Conservation (phyloP, 2,329 filamentous ascomycete species). For the Diaporthe nobilis region DNA sequence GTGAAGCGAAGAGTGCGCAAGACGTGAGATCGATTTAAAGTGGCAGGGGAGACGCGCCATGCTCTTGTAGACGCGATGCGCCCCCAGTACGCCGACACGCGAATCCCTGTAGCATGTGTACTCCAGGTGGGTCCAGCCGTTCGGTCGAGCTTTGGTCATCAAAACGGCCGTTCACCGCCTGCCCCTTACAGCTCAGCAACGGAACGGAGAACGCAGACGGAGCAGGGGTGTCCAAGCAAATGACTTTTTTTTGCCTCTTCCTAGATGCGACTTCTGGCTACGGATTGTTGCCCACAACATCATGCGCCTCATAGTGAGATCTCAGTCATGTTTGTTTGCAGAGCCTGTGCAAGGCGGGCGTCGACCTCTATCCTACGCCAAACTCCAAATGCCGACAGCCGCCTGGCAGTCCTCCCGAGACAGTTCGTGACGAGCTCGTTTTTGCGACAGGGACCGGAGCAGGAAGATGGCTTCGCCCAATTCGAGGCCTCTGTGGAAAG, state of each 20-base stretch:
- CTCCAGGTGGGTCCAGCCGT: slow-evolving; percentile 17
- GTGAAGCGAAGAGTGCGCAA: slow-evolving; percentile 31
- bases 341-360: slow-evolving; percentile 52
- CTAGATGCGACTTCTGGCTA: background rate
- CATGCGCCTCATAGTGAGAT: slow-evolving; percentile 12
- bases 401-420: slow-evolving; percentile 37
- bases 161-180: slow-evolving; percentile 30
- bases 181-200: background rate
- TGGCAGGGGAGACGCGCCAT: slow-evolving; percentile 40
- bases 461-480: slow-evolving; percentile 30
- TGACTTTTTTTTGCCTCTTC: slow-evolving; percentile 23
- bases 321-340: slow-evolving; percentile 56
- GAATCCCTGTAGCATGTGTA: slow-evolving; percentile 38
- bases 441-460: slow-evolving; percentile 4
- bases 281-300: background rate
- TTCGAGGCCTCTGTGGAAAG: slow-evolving; percentile 26
- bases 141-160: background rate
- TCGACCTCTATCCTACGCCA: slow-evolving; percentile 42
- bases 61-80: slow-evolving; percentile 35
- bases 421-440: slow-evolving; percentile 39
- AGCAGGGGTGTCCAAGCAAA: slow-evolving; percentile 13
- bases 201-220: background rate
- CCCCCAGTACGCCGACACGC: slow-evolving; percentile 29
- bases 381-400: slow-evolving; percentile 35
- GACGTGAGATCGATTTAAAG: slow-evolving; percentile 40